Conservation (phyloP, 179 eudicot species). For the Silene coronaria region DNA sequence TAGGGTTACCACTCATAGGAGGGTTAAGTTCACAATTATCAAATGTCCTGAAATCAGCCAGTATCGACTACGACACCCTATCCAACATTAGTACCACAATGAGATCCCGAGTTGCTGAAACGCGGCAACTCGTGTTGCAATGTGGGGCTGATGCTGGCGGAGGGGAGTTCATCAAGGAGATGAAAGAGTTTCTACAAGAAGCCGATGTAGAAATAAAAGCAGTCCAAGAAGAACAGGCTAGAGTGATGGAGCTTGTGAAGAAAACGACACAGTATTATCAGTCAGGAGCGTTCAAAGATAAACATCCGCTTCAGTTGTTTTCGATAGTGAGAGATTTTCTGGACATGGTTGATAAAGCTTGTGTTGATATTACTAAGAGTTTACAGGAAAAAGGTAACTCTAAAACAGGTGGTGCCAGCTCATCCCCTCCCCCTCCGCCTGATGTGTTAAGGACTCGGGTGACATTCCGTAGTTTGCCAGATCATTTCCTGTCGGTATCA, state of each 20-base stretch:
- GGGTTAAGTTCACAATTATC: constrained; percentile 64
- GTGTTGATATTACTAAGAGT: constrained; percentile 63
- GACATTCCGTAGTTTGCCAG: constrained; percentile 64
- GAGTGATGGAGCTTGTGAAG: constrained; percentile 66
- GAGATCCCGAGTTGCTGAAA: constrained; percentile 32
- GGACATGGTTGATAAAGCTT: constrained; percentile 67
- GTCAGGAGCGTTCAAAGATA: constrained; percentile 62
- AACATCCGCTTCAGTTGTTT: constrained; percentile 60
- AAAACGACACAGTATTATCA: constrained; percentile 74
- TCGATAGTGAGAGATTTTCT: constrained; percentile 66
- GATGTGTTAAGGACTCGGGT: constrained; percentile 44
- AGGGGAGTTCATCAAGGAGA: constrained; percentile 46
- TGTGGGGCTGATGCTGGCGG: constrained; percentile 32
- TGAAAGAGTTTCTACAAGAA: constrained; percentile 48
- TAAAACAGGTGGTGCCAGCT: constrained; percentile 23
- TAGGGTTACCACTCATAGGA: constrained; percentile 76
- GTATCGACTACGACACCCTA: constrained; percentile 46
- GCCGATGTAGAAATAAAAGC: constrained; percentile 53
- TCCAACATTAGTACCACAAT: constrained; percentile 29
- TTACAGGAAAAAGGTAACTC: constrained; percentile 38
- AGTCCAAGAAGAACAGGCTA: constrained; percentile 49
- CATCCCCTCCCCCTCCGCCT: constrained; percentile 19
- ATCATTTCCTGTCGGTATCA: constrained; percentile 59
- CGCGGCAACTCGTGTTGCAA: constrained; percentile 32
- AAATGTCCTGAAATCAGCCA: constrained; percentile 67